Base-by-base conservation (phyloP, 352 stramenopile species). In the Achlya hypogyna region DNA sequence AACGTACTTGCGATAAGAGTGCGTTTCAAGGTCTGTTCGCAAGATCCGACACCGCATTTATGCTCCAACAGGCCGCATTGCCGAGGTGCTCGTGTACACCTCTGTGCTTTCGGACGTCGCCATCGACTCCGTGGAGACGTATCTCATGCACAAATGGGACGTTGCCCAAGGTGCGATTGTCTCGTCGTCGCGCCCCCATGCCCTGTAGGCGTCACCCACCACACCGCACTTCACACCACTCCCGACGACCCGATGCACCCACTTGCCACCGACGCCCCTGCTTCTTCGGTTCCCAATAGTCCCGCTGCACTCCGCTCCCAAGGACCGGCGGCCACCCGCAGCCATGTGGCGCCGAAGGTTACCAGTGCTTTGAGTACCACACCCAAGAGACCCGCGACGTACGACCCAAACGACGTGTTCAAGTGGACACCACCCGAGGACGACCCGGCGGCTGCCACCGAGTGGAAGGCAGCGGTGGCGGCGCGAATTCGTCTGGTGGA, bases 331-430 rank as follows among this genome's bases (percentile, higher is more conserved):
- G n/a, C n/a, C n/a, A n/a, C n/a, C n/a, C n/a, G n/a, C n/a, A n/a
- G n/a, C n/a, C n/a, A n/a, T n/a, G n/a, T n/a, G n/a, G n/a, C n/a
- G n/a, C n/a, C n/a, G n/a, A n/a, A n/a, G n/a, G n/a, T n/a, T n/a
- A n/a, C n/a, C n/a, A n/a, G n/a, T n/a, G n/a, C n/a, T n/a, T n/a
- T n/a, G n/a, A n/a, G n/a, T n/a, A n/a, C n/a, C n/a, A n/a, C n/a
- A n/a, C n/a, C n/a, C n/a, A n/a, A n/a, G n/a, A n/a, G n/a, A n/a
- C 5, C 10, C 28, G 23, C 14, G 12, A 8, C 9, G 31, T 62
- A 32, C 31, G 27, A 62, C n/a, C 53, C 12, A 12, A n/a, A 62
- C 53, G 53, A 62, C 53, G 53, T 62, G 53, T 62, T 62, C 29
- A 43, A 47, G 53, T 62, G 53, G 53, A n/a, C 8, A 0, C 53